A percentile compares a stretch with the other conserved stretches of the same genome.
phyloP scores from a whole-genome alignment of 345 rosid genomes.

The Aurinia saxatilis region DNA sequence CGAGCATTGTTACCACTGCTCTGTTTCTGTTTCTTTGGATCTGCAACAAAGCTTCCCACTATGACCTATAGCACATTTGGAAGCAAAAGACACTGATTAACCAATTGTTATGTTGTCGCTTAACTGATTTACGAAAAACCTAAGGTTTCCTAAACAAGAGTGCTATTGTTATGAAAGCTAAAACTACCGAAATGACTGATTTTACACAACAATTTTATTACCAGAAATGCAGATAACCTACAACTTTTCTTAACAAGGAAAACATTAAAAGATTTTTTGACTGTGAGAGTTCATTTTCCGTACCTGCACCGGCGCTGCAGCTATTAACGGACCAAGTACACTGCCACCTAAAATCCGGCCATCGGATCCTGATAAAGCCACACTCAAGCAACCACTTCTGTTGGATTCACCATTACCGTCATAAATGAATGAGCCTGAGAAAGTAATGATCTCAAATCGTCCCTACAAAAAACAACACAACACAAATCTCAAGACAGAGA shows the following conservation, averaged over 20 bases:
- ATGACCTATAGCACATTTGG: slow-evolving; percentile 42
- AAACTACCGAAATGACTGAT: too few relatives aligned
- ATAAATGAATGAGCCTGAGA: slow-evolving; percentile 64
- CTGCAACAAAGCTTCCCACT: slow-evolving; percentile 79
- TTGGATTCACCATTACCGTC: slow-evolving; percentile 43
- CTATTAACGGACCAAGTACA: slow-evolving; percentile 65
- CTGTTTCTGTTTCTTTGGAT: slow-evolving; percentile 45
- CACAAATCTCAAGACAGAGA: slow-evolving; percentile 7
- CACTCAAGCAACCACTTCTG: slow-evolving; percentile 51
- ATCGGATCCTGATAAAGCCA: slow-evolving; percentile 69
- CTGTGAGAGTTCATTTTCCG: too few relatives aligned
- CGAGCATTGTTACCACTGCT: slow-evolving; percentile 1
- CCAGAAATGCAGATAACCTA: too few relatives aligned
- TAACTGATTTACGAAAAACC: too few relatives aligned
- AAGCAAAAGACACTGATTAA: background rate
- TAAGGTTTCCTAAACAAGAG: too few relatives aligned
- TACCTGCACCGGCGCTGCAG: slow-evolving; percentile 90
- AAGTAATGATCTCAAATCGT: slow-evolving; percentile 67
- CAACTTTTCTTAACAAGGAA: too few relatives aligned
- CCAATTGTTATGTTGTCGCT: too few relatives aligned
- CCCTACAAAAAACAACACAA: slow-evolving; percentile 44
- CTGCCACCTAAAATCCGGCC: slow-evolving; percentile 77
- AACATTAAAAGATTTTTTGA: too few relatives aligned
- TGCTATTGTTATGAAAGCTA: too few relatives aligned
- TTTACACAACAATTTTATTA: too few relatives aligned